phyloP scores from a whole-genome alignment of 148 eudicot genomes.

The Chenopodium album region DNA sequence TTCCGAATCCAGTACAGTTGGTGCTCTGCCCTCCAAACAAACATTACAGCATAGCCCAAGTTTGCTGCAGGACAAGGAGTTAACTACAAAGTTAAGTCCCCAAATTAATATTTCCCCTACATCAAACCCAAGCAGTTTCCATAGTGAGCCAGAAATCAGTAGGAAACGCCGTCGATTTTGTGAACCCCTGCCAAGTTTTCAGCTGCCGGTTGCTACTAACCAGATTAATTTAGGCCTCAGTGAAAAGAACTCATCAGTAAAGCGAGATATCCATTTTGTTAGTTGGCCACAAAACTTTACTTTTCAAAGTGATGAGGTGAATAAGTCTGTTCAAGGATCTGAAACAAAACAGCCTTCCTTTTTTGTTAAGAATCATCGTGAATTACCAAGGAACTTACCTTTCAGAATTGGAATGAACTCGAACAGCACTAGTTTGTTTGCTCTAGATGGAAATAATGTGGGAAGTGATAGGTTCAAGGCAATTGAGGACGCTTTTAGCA shows the following conservation, averaged over 20 bases:
- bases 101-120: background rate
- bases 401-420: slow-evolving; percentile 6
- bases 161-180: slow-evolving; percentile 32
- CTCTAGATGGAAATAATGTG: background rate
- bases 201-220: slow-evolving; percentile 16
- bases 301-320: slow-evolving; percentile 1
- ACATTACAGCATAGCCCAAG: background rate
- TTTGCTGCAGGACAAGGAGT: slow-evolving; percentile 7
- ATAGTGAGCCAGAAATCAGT: slow-evolving; percentile 22
- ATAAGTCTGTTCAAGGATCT: slow-evolving; percentile 13
- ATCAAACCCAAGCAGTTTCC: slow-evolving; percentile 17
- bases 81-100: background rate
- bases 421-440: slow-evolving; percentile 1
- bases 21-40: background rate
- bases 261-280: slow-evolving; percentile 5
- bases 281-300: slow-evolving; percentile 16
- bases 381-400: background rate
- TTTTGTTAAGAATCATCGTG: slow-evolving; percentile 1
- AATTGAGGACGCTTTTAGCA: slow-evolving; percentile 43
- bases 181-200: slow-evolving; percentile 9
- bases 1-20: slow-evolving; percentile 10
- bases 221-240: background rate
- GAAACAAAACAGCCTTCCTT: slow-evolving; percentile 3
- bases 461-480: slow-evolving; percentile 31
- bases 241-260: slow-evolving; percentile 2